Evolutionary conservation across 192 early-diverging fungal genomes (phyloP), one percentile per base, ranked within the genome.

Genomic region (Gaertneriomyces semiglobifer): DNA sequence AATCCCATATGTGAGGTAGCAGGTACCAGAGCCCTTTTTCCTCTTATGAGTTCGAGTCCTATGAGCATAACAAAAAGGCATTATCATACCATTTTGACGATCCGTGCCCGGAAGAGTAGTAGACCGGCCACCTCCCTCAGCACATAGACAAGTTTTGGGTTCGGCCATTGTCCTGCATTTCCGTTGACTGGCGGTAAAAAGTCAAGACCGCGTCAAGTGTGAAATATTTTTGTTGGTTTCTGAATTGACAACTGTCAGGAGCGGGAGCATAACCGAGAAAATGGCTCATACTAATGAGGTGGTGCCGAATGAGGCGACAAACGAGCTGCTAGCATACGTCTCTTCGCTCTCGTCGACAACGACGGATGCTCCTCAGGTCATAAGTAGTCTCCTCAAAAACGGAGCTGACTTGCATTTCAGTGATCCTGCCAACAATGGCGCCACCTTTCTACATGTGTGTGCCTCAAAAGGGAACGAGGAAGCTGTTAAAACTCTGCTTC

Each of bases 1-100:
- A 59, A 56, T 67, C 65, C 55, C 54, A 67, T n/a, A 67, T 67
- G 65, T 67, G 65, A 4, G 65, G 55, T n/a, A 67, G 54, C 0
- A 67, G 65, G 43, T 67, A 67, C 65, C 65, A 67, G 3, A 67
- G 65, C 14, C 65, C 65, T 44, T n/a, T 25, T 45, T 67, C 50
- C 5, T 16, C 25, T 12, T 14, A 20, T 14, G 33, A 7, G 62
- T 50, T 50, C 14, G 48, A 18, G 48, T 12, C 12, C 48, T 50
- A 12, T 2, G 44, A 20, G 43, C 44, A 46, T 25, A 62, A 47
- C 12, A 3, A 62, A 43, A 44, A 44, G 14, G 20, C 10, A 43
- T 0, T 44, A 5, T 1, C 58, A 60, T 33, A 33, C 25, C 25
- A 33, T 33, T 33, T 33, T 33, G 50, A n/a, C 50, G 50, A 52